Percentiles rank a stretch among this genome's conserved stretches.
phyloP scores from a whole-genome alignment of 2,329 filamentous ascomycete species.

The Aspergillus flavus region DNA sequence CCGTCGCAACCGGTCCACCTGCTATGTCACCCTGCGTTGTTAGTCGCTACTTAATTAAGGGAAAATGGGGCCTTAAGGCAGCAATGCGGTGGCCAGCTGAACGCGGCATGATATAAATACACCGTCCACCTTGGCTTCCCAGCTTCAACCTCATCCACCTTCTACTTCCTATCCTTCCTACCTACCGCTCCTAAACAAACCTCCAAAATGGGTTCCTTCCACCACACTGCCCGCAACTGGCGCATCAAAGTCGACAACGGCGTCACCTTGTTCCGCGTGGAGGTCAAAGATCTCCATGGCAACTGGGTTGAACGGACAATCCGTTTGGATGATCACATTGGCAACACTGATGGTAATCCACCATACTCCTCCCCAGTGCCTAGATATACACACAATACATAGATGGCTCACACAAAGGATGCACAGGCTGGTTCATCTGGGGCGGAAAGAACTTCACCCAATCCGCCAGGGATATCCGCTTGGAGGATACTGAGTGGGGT shows the following conservation, averaged over 20 bases:
- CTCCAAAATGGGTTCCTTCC: constrained; percentile 20
- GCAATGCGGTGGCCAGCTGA: constrained; percentile 1
- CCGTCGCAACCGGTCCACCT: background rate
- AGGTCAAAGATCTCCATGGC: constrained; percentile 11
- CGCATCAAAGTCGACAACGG: constrained; percentile 16
- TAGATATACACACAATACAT: background rate
- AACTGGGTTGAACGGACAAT: constrained; percentile 12
- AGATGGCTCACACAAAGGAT: background rate
- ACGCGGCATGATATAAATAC: background rate
- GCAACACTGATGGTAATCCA: constrained; percentile 19
- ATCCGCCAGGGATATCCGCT: constrained; percentile 16
- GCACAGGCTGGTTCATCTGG: constrained; percentile 26
- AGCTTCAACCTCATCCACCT: background rate
- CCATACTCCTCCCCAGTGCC: background rate
- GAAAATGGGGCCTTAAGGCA: background rate
- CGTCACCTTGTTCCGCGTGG: constrained; percentile 13
- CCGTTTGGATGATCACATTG: constrained; percentile 22
- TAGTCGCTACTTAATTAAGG: constrained; percentile 1
- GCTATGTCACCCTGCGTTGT: constrained; percentile 1
- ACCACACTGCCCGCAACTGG: constrained; percentile 16
- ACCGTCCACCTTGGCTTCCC: background rate
- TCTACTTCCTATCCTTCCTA: too few species aligned
- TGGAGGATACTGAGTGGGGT: constrained; percentile 17
- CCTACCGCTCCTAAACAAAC: background rate
- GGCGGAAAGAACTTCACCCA: constrained; percentile 23